Evolutionary conservation across 179 eudicot genomes (phyloP).

Genomic region (Camellia oleifera): DNA sequence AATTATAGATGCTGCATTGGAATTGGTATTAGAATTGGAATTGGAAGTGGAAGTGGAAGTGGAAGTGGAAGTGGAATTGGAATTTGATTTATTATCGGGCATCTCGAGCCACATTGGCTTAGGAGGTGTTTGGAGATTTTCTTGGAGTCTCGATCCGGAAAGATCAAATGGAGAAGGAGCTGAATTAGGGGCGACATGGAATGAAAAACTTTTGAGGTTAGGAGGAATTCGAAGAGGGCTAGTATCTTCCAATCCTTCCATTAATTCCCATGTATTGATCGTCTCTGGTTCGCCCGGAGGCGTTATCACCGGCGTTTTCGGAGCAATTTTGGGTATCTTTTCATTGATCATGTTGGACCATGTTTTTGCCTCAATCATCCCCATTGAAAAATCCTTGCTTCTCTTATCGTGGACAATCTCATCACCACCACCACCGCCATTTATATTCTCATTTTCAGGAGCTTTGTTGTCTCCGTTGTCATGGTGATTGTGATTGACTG

Average conservation of each 20-base stretch:
- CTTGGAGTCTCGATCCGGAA: conserved; percentile 20
- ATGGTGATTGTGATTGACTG: conserved; percentile 3
- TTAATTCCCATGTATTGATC: conserved; percentile 75
- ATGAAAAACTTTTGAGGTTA: conserved; percentile 61
- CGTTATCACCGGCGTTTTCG: conserved; percentile 64
- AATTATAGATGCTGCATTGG: conserved; percentile 27
- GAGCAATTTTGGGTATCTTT: conserved; percentile 58
- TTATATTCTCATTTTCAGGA: too few species aligned
- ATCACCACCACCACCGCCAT: not conserved
- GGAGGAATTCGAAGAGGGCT: conserved; percentile 42
- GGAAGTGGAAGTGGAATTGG: conserved; percentile 5
- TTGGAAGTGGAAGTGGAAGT: not conserved
- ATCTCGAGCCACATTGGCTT: conserved; percentile 26
- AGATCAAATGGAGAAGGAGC: conserved; percentile 28
- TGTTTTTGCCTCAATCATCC: conserved; percentile 70
- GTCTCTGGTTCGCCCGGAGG: conserved; percentile 95
- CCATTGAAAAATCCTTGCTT: conserved; percentile 48
- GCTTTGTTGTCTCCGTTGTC: not conserved
- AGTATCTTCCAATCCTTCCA: conserved; percentile 84
- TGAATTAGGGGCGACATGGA: conserved; percentile 43
- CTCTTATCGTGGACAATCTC: conserved; percentile 1
- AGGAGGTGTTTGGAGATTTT: conserved; percentile 12
- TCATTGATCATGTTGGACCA: conserved; percentile 89
- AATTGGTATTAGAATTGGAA: not conserved
- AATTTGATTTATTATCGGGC: conserved; percentile 25